Evolutionary conservation across 1,284 basidiomycete species (phyloP).

Genomic region (Hypsizygus ulmarius): DNA sequence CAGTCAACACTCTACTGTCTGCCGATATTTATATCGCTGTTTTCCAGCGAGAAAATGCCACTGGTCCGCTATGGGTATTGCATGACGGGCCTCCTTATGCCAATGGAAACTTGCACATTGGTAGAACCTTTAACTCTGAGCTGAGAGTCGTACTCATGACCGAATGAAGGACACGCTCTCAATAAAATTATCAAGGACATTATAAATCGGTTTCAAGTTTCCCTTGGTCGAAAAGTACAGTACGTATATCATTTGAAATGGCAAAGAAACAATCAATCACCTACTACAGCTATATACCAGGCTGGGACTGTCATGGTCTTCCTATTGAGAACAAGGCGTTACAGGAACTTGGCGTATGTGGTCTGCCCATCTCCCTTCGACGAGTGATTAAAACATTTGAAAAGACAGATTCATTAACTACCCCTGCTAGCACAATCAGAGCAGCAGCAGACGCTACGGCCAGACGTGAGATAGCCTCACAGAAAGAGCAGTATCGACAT

Average conservation of each 20-base stretch:
- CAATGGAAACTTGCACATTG: constrained; percentile 95
- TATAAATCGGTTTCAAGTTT: constrained; percentile 87
- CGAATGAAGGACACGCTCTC: constrained; percentile 79
- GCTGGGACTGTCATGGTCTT: constrained; percentile 98
- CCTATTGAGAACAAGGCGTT: constrained; percentile 96
- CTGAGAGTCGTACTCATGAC: background rate
- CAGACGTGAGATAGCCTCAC: constrained; percentile 69
- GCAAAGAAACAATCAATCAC: constrained; percentile 1
- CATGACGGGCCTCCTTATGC: constrained; percentile 99
- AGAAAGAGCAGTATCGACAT: constrained; percentile 79
- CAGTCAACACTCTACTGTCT: constrained; percentile 2
- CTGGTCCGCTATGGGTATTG: constrained; percentile 75
- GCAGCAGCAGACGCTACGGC: constrained; percentile 75
- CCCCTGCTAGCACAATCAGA: constrained; percentile 68
- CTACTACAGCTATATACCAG: constrained; percentile 78
- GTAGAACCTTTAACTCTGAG: constrained; percentile 41
- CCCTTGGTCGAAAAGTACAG: constrained; percentile 80
- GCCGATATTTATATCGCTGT: constrained; percentile 5
- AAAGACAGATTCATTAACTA: constrained; percentile 51
- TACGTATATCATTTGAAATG: constrained; percentile 38
- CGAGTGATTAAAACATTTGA: constrained; percentile 8
- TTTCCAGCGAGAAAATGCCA: constrained; percentile 59
- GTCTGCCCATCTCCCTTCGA: background rate
- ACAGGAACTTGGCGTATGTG: constrained; percentile 64
- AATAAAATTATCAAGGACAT: constrained; percentile 99